Percentiles rank a stretch among this genome's conserved stretches.
These are phyloP conservation scores for Angomonas deanei DNA, from an alignment of 208 protist species.

Conservation along the genomic window DNA sequence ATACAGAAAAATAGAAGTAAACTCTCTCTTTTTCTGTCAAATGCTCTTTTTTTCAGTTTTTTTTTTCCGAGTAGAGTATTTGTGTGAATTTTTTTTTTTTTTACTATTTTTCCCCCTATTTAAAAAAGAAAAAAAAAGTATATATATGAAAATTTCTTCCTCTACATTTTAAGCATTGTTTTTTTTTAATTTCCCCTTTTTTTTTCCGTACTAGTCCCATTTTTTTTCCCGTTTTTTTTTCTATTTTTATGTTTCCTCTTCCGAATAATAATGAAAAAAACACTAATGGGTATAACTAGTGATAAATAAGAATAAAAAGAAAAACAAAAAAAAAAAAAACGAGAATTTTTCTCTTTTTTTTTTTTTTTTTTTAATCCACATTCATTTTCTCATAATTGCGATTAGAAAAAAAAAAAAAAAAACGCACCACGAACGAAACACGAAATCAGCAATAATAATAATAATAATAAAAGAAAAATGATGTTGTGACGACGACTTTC, in stretches of 20 bases:
- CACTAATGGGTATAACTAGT: no score
- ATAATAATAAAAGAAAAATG: no score
- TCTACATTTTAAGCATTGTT: not conserved
- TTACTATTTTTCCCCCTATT: no score
- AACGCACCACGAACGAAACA: not conserved
- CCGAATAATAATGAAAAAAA: not conserved
- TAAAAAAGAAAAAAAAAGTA: no score
- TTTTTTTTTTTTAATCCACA: not conserved
- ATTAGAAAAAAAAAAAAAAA: not conserved
- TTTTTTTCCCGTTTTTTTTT: not conserved
- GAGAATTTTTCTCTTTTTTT: not conserved
- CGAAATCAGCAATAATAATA: no score
- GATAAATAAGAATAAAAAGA: no score
- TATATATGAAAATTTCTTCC: not conserved
- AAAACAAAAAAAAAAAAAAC: no score
- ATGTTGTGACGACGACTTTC: no score
- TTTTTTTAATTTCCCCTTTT: constrained; percentile 4
- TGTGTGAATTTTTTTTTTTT: no score
- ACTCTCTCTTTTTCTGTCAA: not conserved
- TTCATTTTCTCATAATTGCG: not conserved
- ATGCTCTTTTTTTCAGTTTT: not conserved
- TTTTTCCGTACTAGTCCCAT: constrained; percentile 4
- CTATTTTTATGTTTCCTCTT: not conserved
- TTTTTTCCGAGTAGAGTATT: not conserved
- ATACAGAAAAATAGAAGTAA: not conserved